Base-by-base conservation (phyloP, 1,139 yeast genomes). In the Blastobotrys aristatus region DNA sequence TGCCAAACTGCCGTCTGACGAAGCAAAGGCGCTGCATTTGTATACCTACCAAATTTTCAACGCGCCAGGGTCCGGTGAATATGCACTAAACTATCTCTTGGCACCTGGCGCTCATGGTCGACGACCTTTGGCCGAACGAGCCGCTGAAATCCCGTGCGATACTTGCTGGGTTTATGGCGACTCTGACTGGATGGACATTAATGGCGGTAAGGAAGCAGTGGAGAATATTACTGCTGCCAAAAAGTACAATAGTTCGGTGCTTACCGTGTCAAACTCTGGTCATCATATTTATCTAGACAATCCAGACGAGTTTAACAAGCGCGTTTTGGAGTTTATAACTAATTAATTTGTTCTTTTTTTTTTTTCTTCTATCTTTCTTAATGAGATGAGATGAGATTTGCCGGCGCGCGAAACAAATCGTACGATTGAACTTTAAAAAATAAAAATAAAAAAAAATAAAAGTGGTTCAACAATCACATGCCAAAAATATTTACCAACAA, bases 281-380 rank as follows among this genome's bases (percentile, higher is more conserved):
- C 96, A 87, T 61, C 92, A 87, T 64, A 64, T 87, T 48, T 85
- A 85, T 58, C 67, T 87, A 51, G 95, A 87, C 62, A 86, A 87
- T 54, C 82, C 84, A 4, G 57, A 67, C 30, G 84, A 73, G 33
- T 84, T 86, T 54, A 80, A 84, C 62, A 56, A 58, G 11, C 65
- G 69, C 37, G 69, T 83, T 2, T 59, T 74, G 39, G 63, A 70
- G 7, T 82, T 79, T 46, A 13, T 47, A 11, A 6, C 10, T 18
- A 18, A 33, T 24, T 41, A 40, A 39, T 39, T 13, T 39, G 24
- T 17, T 14, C 10, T 34, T 5, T 6, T 34, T 24, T 24, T 24
- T 24, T 5, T 24, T 10, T 24, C 13, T 4, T 29, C 13, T 29
- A 29, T 29, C 13, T 5, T 10, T 13, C 29, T 26, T 11, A 29